Evolutionary conservation across 495 filamentous ascomycete genomes (phyloP), one percentile per base, ranked within the genome.

Genomic region (Aspergillus ellipticus): DNA sequence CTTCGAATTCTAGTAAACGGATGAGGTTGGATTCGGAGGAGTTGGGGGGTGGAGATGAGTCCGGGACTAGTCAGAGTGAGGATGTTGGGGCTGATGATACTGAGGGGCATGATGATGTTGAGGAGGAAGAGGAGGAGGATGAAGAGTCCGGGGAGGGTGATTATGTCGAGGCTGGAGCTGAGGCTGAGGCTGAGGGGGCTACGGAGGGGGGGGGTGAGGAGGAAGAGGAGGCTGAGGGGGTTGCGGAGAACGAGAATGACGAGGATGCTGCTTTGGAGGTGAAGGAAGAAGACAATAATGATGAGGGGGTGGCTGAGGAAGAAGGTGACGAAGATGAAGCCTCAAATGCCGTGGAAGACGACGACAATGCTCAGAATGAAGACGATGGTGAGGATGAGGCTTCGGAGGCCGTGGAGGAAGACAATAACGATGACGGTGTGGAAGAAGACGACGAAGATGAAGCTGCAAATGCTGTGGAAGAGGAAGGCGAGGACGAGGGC

Each of bases 281-380:
- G n/a, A n/a, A n/a, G n/a, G n/a, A n/a, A n/a, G n/a, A n/a, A n/a
- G n/a, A n/a, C n/a, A n/a, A n/a, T n/a, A n/a, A n/a, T n/a, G 24
- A 28, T 28, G 24, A 28, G 24, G 24, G 7, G 7, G 24, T 7
- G 3, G 24, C 4, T 4, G 24, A 28, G 24, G 24, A 60, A 19
- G 61, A 65, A 24, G 59, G 68, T 11, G 66, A 71, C 15, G 52
- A 53, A n/a, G 62, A 71, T 46, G 63, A 64, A 11, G 39, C 53
- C 26, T 56, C 63, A 28, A 28, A 28, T 28, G 3, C 7, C 24
- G 24, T 4, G 24, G 24, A 28, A 7, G 48, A 16, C 5, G 22
- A 24, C 21, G 35, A 8, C 22, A 21, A 42, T 10, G 24, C 20
- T 42, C 42, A 28, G 24, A 7, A 28, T 28, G 28, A 28, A 24